Evolutionary conservation across 805 yeast genomes (phyloP).

Genomic region (Kodamaea neixiangensis): DNA sequence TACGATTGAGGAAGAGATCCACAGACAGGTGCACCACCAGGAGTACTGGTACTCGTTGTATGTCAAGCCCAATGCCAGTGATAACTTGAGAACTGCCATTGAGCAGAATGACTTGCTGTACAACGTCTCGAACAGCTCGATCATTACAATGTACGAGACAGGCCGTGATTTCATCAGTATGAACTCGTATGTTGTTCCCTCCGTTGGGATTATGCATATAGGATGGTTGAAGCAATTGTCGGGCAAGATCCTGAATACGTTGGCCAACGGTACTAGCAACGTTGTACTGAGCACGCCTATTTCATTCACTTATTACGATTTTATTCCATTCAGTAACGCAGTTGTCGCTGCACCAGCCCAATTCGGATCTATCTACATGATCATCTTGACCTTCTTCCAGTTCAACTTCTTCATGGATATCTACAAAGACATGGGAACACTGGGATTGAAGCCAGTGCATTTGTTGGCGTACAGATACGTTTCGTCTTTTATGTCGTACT

Average conservation of each 20-base stretch:
- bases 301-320: constrained; percentile 41
- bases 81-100: constrained; percentile 42
- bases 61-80: constrained; percentile 28
- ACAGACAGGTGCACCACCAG: constrained; percentile 26
- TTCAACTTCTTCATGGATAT: constrained; percentile 58
- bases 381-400: constrained; percentile 73
- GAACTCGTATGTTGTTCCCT: constrained; percentile 42
- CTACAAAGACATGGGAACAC: constrained; percentile 50
- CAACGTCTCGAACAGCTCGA: constrained; percentile 28
- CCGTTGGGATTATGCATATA: constrained; percentile 38
- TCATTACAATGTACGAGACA: constrained; percentile 55
- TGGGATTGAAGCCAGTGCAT: constrained; percentile 42
- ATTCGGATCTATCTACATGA: constrained; percentile 71
- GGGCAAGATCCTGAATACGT: constrained; percentile 11
- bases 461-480: constrained; percentile 55
- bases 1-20: constrained; percentile 21
- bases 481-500: constrained; percentile 52
- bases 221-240: constrained; percentile 28
- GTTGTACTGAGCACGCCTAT: constrained; percentile 32
- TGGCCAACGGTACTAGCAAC: constrained; percentile 12
- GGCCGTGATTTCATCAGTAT: constrained; percentile 62
- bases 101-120: constrained; percentile 30
- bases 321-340: constrained; percentile 50
- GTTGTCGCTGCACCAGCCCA: constrained; percentile 67
- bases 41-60: constrained; percentile 33